Evolutionary conservation across 2,329 filamentous ascomycete species (phyloP).

Genomic region (Paramyrothecium sp.): DNA sequence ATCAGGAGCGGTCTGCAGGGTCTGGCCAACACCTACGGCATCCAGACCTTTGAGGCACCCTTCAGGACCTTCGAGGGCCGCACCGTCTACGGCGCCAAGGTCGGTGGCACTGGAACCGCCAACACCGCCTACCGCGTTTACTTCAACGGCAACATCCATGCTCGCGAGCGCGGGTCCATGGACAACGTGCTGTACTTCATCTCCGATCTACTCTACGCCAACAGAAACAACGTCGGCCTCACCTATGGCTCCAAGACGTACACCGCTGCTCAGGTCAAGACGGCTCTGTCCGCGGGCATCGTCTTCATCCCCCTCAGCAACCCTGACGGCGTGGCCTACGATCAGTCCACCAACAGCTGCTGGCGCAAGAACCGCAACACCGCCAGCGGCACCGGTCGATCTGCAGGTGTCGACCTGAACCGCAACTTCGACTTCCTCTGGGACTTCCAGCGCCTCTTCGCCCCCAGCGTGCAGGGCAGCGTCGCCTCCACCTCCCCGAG

Average conservation of each 20-base stretch:
- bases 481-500: constrained; percentile 32
- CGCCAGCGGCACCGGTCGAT: constrained; percentile 20
- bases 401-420: constrained; percentile 45
- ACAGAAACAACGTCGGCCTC: constrained; percentile 43
- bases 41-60: constrained; percentile 31
- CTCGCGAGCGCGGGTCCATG: constrained; percentile 50
- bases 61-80: constrained; percentile 40
- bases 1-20: constrained; percentile 9
- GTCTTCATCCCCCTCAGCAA: constrained; percentile 47
- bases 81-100: constrained; percentile 35
- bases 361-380: constrained; percentile 53
- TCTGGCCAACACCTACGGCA: constrained; percentile 6
- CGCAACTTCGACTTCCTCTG: constrained; percentile 54
- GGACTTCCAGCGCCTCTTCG: constrained; percentile 45
- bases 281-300: constrained; percentile 46
- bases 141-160: constrained; percentile 49
- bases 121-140: constrained; percentile 42
- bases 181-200: constrained; percentile 56
- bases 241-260: constrained; percentile 48
- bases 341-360: constrained; percentile 42
- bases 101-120: constrained; percentile 28
- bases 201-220: constrained; percentile 50
- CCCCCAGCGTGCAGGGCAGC: constrained; percentile 30
- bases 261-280: constrained; percentile 47
- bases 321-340: constrained; percentile 46